Base-by-base conservation (phyloP, 1,284 basidiomycete species). In the Porphyrellus sp. region DNA sequence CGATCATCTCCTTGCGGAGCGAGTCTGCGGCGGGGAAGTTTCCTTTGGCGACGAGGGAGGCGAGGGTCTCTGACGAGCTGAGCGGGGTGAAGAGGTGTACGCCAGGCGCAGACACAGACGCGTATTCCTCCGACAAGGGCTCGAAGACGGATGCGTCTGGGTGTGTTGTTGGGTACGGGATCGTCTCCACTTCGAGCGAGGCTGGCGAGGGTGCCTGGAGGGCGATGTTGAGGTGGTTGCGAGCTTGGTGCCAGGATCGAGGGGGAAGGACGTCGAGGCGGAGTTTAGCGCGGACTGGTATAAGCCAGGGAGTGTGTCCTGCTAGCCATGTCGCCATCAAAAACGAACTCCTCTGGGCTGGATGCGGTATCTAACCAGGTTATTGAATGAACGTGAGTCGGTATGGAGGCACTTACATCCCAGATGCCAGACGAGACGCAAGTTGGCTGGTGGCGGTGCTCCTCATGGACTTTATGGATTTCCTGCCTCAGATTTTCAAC, bases 71-170 rank as follows among this genome's bases (percentile, higher is more conserved):
- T 11, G 69, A 57, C 3, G 66, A 57, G 21, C 49, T 66, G 34
- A 56, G 66, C 5, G 66, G 69, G 4, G 52, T 52, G 15, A 57
- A 62, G 15, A 37, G 42, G 27, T 27, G 51, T 30, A 59, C 13
- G 20, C 33, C 24, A 3, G 27, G 30, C 1, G 54, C 33, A 37
- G 56, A 57, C 4, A 52, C 30, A 34, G 56, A 46, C 3, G 53
- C 28, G 49, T 69, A 68, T 47, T 71, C 69, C 0, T 60, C 39
- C 4, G 66, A 65, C 42, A 58, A 44, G 45, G 52, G 38, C 38
- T 68, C 69, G 31, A 68, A 68, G 7, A 70, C 57, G 50, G 65
- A 41, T 2, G 27, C 0, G 35, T 71, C 64, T 18, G 66, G 69
- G 23, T 33, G 50, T 8, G 56, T 24, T 1, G 35, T 51, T 2